phyloP scores from a whole-genome alignment of 1,139 yeast species.

The Yamadazyma friedrichii region DNA sequence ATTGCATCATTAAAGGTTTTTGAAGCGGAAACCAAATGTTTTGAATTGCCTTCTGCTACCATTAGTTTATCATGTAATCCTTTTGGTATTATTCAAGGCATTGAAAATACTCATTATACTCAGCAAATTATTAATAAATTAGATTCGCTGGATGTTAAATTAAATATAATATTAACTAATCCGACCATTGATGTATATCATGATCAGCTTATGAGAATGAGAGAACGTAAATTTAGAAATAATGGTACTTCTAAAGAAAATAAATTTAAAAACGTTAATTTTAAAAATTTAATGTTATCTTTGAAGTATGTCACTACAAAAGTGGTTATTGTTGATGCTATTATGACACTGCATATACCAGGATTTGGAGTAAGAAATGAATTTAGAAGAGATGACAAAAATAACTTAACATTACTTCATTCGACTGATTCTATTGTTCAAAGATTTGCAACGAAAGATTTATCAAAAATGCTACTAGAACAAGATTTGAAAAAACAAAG shows the following conservation, averaged over 20 bases:
- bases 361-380: constrained; percentile 19
- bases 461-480: constrained; percentile 9
- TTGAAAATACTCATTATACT: constrained; percentile 14
- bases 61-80: constrained; percentile 23
- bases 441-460: constrained; percentile 28
- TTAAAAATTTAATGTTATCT: constrained; percentile 10
- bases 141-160: constrained; percentile 18
- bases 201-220: constrained; percentile 27
- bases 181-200: constrained; percentile 39
- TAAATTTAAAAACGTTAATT: constrained; percentile 7
- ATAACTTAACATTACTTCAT: constrained; percentile 26
- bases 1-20: constrained; percentile 24
- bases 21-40: constrained; percentile 30
- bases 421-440: constrained; percentile 26
- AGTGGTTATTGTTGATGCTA: constrained; percentile 33
- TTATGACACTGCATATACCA: constrained; percentile 32
- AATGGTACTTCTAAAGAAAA: constrained; percentile 4
- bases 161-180: constrained; percentile 24
- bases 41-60: constrained; percentile 40
- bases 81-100: constrained; percentile 17
- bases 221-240: constrained; percentile 7
- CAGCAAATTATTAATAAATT: constrained; percentile 6
- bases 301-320: constrained; percentile 24
- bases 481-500: constrained; percentile 9
- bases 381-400: constrained; percentile 30